Base-by-base conservation (phyloP, 164 flowering plant genomes). In the Nelumbo lutea region DNA sequence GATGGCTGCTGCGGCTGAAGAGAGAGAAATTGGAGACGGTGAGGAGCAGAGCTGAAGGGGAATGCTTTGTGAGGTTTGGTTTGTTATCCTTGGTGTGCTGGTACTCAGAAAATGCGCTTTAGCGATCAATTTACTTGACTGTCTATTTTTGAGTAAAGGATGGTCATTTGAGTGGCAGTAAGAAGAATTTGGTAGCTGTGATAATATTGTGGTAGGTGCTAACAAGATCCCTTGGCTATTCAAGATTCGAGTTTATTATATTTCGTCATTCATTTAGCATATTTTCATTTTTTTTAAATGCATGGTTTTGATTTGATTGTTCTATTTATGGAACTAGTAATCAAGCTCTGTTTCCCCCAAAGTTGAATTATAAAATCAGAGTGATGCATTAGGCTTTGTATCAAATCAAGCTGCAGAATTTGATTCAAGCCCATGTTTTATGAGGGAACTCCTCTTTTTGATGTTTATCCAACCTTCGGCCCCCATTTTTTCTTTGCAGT, bases 1-100 rank as follows among this genome's bases (percentile, higher is more conserved):
- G 77, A 93, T 93, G 93, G 95, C 91, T 11, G 98, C 93, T 47
- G 95, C 92, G 2, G 83, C 85, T 4, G 89, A 76, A 68, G 93
- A 80, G 66, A 79, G 82, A 72, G 92, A 80, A 46, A 65, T 5
- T 13, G 78, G 51, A 9, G 85, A 53, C 3, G 57, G 77, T 38
- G 78, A 91, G 67, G 91, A 87, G 64, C 87, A 88, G 74, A 84
- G 79, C 65, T 86, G 76, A 81, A 42, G 6, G 45, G 43, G 59
- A 59, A 27, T 73, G 42, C 57, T 47, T 45, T 40, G 4, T n/a
- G 8, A 9, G n/a, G 62, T 68, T 42, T 68, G 48, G 27, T 4
- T 64, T 51, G 53, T 46, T 62, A 44, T 65, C 41, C 27, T 68
- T 62, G 9, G 6, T 39, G 6, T 5, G 15, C 14, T 70, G 56